Percentiles rank a stretch among this genome's conserved stretches.
phyloP scores from a whole-genome alignment of 257 asterid genomes.

The Datura wrightii region DNA sequence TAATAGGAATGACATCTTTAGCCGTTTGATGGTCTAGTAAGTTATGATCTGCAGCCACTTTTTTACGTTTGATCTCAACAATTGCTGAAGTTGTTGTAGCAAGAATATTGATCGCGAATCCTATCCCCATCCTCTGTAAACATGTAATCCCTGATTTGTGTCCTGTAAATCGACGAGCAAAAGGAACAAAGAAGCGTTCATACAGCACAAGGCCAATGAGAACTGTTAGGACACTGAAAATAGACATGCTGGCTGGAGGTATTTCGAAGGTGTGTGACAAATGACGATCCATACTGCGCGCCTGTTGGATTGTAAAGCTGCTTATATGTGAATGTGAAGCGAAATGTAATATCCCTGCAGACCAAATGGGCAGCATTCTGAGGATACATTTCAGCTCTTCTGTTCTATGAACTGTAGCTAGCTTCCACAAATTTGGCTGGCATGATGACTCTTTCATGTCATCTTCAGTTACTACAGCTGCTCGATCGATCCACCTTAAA shows the following conservation, averaged over 20 bases:
- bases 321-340: conserved; percentile 66
- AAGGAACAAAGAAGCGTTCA: conserved; percentile 75
- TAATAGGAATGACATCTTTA: conserved; percentile 57
- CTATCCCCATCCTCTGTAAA: conserved; percentile 82
- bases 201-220: conserved; percentile 54
- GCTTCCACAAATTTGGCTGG: conserved; percentile 68
- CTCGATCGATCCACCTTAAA: conserved; percentile 73
- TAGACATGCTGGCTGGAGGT: conserved; percentile 76
- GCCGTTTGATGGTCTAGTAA: conserved; percentile 59
- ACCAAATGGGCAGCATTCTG: conserved; percentile 78
- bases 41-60: conserved; percentile 49
- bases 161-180: conserved; percentile 52
- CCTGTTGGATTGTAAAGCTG: conserved; percentile 75
- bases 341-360: conserved; percentile 64
- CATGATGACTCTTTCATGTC: conserved; percentile 44
- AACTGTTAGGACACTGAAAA: conserved; percentile 70
- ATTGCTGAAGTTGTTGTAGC: conserved; percentile 62
- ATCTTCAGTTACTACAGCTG: conserved; percentile 55
- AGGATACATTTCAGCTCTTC: conserved; percentile 79
- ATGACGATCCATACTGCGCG: conserved; percentile 72
- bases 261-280: conserved; percentile 59
- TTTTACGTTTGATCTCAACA: conserved; percentile 68
- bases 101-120: conserved; percentile 55
- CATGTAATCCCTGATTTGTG: conserved; percentile 67
- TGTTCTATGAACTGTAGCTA: conserved; percentile 78